A percentile compares a stretch with the other conserved stretches of the same genome.
These are phyloP conservation scores for Allantophomopsis cytisporea DNA, from an alignment of 2,329 filamentous ascomycete species.

Conservation along the genomic window DNA sequence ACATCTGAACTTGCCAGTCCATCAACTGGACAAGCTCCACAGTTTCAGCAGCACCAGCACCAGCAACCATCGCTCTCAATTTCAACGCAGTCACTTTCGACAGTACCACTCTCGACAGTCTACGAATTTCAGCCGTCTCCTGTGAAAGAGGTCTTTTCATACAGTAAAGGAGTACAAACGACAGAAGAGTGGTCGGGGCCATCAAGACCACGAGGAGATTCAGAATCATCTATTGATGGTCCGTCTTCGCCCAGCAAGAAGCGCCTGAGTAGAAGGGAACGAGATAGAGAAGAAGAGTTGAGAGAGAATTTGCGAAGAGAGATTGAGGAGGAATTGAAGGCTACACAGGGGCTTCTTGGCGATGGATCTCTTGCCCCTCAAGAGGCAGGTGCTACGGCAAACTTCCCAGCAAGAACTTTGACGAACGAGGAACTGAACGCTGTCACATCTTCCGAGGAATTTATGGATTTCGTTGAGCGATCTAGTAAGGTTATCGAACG, in stretches of 20 bases:
- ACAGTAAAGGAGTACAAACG: constrained; percentile 95
- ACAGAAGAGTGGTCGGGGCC: constrained; percentile 55
- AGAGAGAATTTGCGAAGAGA: constrained; percentile 73
- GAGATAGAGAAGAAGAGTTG: constrained; percentile 79
- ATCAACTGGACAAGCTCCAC: constrained; percentile 22
- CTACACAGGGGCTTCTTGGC: constrained; percentile 45
- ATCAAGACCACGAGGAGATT: constrained; percentile 36
- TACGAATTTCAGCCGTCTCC: constrained; percentile 69
- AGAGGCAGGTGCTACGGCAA: constrained; percentile 28
- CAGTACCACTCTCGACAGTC: constrained; percentile 60
- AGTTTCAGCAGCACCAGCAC: constrained; percentile 7
- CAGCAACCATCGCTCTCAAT: constrained; percentile 27
- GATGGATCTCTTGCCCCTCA: constrained; percentile 33
- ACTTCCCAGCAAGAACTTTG: constrained; percentile 69
- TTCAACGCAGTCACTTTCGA: constrained; percentile 52
- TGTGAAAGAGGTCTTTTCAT: constrained; percentile 77
- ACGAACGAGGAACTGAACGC: constrained; percentile 78
- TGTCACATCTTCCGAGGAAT: constrained; percentile 84
- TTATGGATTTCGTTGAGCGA: constrained; percentile 86
- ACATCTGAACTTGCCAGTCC: constrained; percentile 45
- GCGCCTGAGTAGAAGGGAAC: constrained; percentile 63
- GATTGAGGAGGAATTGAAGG: constrained; percentile 82
- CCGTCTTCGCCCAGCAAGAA: constrained; percentile 37
- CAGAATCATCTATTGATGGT: constrained; percentile 51
- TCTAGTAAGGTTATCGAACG: constrained; percentile 96